Evolutionary conservation across 75 land plant species (phyloP), one percentile per base, ranked within the genome.

Genomic region (Cupressus sempervirens): DNA sequence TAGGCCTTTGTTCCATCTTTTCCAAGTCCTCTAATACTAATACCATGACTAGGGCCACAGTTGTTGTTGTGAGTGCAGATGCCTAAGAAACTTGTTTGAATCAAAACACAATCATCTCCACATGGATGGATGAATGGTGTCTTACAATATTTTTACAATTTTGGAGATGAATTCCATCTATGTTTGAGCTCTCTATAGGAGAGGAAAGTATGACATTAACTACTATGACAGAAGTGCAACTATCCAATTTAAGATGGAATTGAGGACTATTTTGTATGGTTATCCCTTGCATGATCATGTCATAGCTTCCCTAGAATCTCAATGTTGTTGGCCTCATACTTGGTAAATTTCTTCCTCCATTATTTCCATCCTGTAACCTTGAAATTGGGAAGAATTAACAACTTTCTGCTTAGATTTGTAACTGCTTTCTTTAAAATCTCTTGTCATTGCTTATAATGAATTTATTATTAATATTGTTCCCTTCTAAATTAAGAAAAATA

Each of bases 121-220:
- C 93, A 90, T 54, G 82, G 41, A 96, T 84, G 84, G 80, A 81
- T 38, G 86, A 88, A 89, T 85, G 75, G 76, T 85, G 88, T 62
- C 95, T 91, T 54, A 43, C 54, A 26, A 92, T 95, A 54, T 90
- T 84, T 75, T 86, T 84, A 34, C 97, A 94, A 90, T 93, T 92
- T 85, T 93, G 93, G 46, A 97, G 89, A 82, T 97, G 97, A 23
- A 97, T 95, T 41, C 99, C 97, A 30, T 97, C 99, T 3, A 97
- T 97, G 86, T 97, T 97, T 45, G 95, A 95, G 85, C 99, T 97
- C 76, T 93, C 80, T 0, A 88, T 91, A 0, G 99, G 99, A 4
- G 99, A 92, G 34, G 90, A 85, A 40, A 93, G 84, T 72, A 48
- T 88, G n/a, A 97, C 82, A 87, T 86, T 67, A 46, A 65, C 81